Conservation (phyloP, 108 stramenopile species). For the Epithemia pelagica region DNA sequence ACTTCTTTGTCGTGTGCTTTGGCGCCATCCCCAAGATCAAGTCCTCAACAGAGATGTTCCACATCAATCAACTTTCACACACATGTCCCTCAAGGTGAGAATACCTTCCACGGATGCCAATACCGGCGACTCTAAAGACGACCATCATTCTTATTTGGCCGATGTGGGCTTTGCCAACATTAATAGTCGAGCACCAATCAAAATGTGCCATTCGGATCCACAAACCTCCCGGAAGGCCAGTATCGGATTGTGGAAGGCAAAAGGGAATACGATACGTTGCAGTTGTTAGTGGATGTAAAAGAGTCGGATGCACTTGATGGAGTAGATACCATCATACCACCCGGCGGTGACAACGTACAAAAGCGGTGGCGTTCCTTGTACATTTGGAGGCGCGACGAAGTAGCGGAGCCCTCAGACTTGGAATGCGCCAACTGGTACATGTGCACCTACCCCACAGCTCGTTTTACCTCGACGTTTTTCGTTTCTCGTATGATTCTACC, state of each 20-base stretch:
- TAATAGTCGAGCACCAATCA: constrained; percentile 16
- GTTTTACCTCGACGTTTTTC: constrained; percentile 18
- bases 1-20: constrained; percentile 15
- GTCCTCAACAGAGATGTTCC: background rate
- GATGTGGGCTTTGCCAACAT: constrained; percentile 24
- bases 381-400: constrained; percentile 11
- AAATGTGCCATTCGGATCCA: constrained; percentile 7
- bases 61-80: constrained; percentile 5
- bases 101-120: constrained; percentile 4
- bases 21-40: constrained; percentile 8
- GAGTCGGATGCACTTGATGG: background rate
- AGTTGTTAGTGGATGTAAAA: background rate
- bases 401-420: constrained; percentile 11
- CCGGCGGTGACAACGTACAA: constrained; percentile 1
- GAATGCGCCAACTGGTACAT: constrained; percentile 20
- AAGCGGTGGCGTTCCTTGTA: constrained; percentile 15
- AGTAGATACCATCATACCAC: no score
- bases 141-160: background rate
- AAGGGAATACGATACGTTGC: background rate
- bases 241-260: background rate
- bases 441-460: constrained; percentile 13
- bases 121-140: background rate
- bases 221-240: background rate
- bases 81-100: constrained; percentile 8
- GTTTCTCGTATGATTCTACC: background rate